Evolutionary conservation across 768 basidiomycete genomes (phyloP), one percentile per base, ranked within the genome.

Genomic region (Serendipita sp.): DNA sequence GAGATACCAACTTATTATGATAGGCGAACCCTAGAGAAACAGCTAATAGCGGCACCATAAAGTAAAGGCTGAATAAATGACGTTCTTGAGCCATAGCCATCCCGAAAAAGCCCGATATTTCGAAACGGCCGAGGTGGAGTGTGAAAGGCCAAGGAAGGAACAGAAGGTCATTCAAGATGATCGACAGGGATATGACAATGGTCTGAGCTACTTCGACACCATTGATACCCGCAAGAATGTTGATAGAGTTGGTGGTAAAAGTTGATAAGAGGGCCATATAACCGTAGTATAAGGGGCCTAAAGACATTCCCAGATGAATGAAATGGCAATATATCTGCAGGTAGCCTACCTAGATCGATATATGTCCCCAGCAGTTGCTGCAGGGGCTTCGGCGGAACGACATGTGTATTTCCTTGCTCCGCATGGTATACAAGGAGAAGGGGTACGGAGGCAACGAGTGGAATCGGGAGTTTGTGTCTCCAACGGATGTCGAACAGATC

Each of bases 401-500:
- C 87, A 70, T 91, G 83, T 0, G 96, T 99, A 69, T 93, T 86
- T 7, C 96, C 96, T 8, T 83, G 82, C 70, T 95, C 95, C 1
- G 96, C 92, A 73, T 89, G 95, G 75, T 98, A 99, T 7, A 97
- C 95, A 77, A 98, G 86, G 30, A 99, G 79, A 18, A 98, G 81
- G 2, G 96, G 96, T 15, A 99, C 89, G 24, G 90, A 89, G 0
- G 92, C 95, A 67, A 99, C 89, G 71, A 99, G 83, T 0, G 96
- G 96, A 64, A 99, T 94, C 0, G 96, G 96, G 11, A 99, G 76
- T 73, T 99, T 99, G 75, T 98, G 92, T 65, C 96, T 77, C 96
- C 96, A 99, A 16, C 96, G 85, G 68, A 99, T 97, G 73, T 99
- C 96, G 69, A 98, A 99, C 3, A 98, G 82, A 74, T 99, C 96